A percentile compares a stretch with the other conserved stretches of the same genome.
Conservation (phyloP, 257 asterid genomes). For the Phtheirospermum japonicum region DNA sequence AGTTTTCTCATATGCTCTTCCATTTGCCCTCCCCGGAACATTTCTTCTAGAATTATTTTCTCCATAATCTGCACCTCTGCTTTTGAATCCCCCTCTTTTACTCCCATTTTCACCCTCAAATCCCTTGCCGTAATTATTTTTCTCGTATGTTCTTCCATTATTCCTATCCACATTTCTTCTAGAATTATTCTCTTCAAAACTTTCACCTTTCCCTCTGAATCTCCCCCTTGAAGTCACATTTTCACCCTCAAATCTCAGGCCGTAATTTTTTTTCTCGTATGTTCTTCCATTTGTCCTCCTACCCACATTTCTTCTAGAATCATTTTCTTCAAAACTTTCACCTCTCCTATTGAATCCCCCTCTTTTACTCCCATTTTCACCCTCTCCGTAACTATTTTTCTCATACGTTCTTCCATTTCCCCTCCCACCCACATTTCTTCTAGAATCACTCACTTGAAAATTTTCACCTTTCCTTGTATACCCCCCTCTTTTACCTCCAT, state of each 20-base stretch:
- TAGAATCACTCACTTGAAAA: background rate
- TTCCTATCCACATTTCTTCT: background rate
- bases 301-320: slow-evolving; percentile 17
- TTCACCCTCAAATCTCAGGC: background rate
- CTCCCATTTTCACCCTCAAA: slow-evolving; percentile 22
- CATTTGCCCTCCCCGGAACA: slow-evolving; percentile 21
- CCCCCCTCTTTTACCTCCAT: slow-evolving; percentile 9
- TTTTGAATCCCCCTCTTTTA: slow-evolving; percentile 16
- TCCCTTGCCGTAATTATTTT: slow-evolving; percentile 34
- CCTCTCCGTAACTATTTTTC: slow-evolving; percentile 30
- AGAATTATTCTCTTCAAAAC: slow-evolving; percentile 10
- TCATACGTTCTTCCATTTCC: slow-evolving; percentile 27
- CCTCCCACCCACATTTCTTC: background rate
- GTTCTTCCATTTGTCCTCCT: slow-evolving; percentile 30
- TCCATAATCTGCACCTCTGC: slow-evolving; percentile 1
- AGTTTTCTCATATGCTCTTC: slow-evolving; percentile 11
- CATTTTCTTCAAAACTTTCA: slow-evolving; percentile 20
- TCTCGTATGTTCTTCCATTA: slow-evolving; percentile 32
- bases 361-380: slow-evolving; percentile 20
- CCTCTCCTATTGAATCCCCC: slow-evolving; percentile 18
- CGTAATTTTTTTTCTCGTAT: slow-evolving; percentile 25
- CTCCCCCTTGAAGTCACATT: slow-evolving; percentile 15
- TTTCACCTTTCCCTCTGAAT: slow-evolving; percentile 13
- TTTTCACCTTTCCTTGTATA: slow-evolving; percentile 6
- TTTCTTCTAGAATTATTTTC: slow-evolving; percentile 22